Evolutionary conservation across 495 filamentous ascomycete genomes (phyloP), one percentile per base, ranked within the genome.

Genomic region (Entonaema liquescens): DNA sequence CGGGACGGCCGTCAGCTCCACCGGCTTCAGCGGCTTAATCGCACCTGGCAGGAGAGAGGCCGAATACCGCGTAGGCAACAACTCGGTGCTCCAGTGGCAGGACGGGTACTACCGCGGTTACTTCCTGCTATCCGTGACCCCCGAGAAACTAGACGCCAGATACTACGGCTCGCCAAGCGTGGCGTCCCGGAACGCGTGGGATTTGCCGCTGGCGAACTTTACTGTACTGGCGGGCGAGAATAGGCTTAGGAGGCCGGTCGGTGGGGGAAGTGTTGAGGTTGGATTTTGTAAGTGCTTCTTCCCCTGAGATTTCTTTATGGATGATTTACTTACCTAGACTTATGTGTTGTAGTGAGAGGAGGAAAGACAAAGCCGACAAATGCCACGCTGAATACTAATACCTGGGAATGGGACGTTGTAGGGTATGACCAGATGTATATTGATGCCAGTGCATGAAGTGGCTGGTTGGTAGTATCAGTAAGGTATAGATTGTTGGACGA

Each of bases 21-120:
- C 78, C 17, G 88, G 87, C 23, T 81, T 82, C 42, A 84, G 83
- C 63, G 81, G 82, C 52, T 76, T 78, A 7, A 77, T 86, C 31
- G 72, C 63, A 3, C 70, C 63, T 3, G 85, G 84, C 0, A 80
- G 86, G 40, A 65, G 71, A 19, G 65, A 75, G 62, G 79, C 81
- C 9, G 29, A 78, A 23, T 79, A 77, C 36, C 81, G 87, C 28
- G 79, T 88, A 26, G 74, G 62, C 11, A 78, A 79, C 15, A 91
- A 90, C 71, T 70, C 75, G 23, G 86, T 88, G 71, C 80, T 92
- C 62, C 87, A 90, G 75, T 92, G 89, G 89, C 85, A 88, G 67
- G 90, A 91, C 66, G 76, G 86, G 40, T 91, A 87, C 72, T 92
- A 92, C 72, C 81, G 89, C 28, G 90, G 87, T 1, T 89, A 89